Evolutionary conservation across 2,329 filamentous ascomycete species (phyloP), one percentile per base, ranked within the genome.

Genomic region (Ceratocystiopsis sp.): DNA sequence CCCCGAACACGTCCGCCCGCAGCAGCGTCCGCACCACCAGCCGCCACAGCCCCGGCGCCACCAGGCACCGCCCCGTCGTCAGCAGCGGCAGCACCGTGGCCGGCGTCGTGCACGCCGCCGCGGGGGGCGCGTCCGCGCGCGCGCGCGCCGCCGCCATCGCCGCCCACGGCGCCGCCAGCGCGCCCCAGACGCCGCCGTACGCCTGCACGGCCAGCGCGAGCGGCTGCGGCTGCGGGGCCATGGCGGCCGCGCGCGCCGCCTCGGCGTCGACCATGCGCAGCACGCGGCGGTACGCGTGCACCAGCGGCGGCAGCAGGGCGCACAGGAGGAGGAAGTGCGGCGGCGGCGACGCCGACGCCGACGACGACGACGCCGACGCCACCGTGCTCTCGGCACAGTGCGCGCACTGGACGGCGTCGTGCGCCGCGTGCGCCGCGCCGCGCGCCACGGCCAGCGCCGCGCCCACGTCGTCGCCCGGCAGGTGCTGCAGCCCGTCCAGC

Each of bases 251-350:
- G 1, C 51, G 54, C 2, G 60, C 57, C 0, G 66, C 59, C 50
- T 74, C 68, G n/a, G 53, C 53, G 48, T 78, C 73, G 9, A 78
- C 61, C 58, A 73, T 64, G 40, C 59, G 56, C 13, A 78, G 59
- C 39, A 79, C 69, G 25, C 57, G 59, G 43, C 63, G 63, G 59
- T 78, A 78, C 9, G 70, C 68, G 53, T 74, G 68, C 42, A 68
- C 71, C 38, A 73, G 65, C 10, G 70, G 69, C 2, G 73, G 72
- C 4, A 78, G 59, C 29, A 78, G 62, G 2, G 72, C 67, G 8
- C 66, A 70, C 4, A 78, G 59, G 42, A 74, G 61, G 71, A 77
- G 76, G 41, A 69, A 61, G 52, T 66, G 75, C 53, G 78, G 74
- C 57, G 50, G 7, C 59, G 9, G 59, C 52, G 15, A 61, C 38